Percentiles rank a stretch among this genome's conserved stretches.
phyloP scores from a whole-genome alignment of 495 filamentous ascomycete genomes.

The Penicillium parvum region DNA sequence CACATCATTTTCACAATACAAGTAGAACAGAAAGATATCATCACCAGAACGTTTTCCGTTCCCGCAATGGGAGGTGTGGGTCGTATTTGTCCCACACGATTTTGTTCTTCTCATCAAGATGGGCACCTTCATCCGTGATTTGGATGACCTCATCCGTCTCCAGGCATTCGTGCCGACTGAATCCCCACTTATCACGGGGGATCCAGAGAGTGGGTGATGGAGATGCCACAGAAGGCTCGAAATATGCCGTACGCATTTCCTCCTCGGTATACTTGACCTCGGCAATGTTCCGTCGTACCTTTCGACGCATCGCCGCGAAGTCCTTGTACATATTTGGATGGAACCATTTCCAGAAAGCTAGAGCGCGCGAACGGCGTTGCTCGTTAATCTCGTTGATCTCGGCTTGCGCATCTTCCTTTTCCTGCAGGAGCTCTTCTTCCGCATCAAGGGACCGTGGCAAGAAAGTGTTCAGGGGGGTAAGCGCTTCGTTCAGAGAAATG shows the following conservation, averaged over 20 bases:
- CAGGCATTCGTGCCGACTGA: slow-evolving; percentile 58
- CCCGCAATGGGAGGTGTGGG: slow-evolving; percentile 36
- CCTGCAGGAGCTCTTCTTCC: slow-evolving; percentile 40
- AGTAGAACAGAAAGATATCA: neutral
- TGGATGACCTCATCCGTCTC: slow-evolving; percentile 50
- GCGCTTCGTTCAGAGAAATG: slow-evolving; percentile 66
- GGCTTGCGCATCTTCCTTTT: slow-evolving; percentile 32
- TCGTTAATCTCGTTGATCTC: slow-evolving; percentile 22
- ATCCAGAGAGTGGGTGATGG: slow-evolving; percentile 64
- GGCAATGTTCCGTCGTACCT: slow-evolving; percentile 59
- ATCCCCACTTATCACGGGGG: slow-evolving; percentile 60
- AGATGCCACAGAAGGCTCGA: slow-evolving; percentile 61
- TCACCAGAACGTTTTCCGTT: slow-evolving; percentile 39
- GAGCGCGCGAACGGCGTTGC: slow-evolving; percentile 18
- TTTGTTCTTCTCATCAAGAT: slow-evolving; percentile 58
- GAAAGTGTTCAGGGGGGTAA: slow-evolving; percentile 70
- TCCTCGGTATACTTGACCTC: slow-evolving; percentile 50
- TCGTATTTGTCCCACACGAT: slow-evolving; percentile 54
- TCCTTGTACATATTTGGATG: slow-evolving; percentile 71
- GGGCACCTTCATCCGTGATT: slow-evolving; percentile 61
- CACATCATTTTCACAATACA: neutral
- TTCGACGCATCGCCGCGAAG: slow-evolving; percentile 62
- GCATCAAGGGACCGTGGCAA: slow-evolving; percentile 56
- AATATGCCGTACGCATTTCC: slow-evolving; percentile 56
- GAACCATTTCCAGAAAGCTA: slow-evolving; percentile 61